A percentile compares a stretch with the other conserved stretches of the same genome.
phyloP scores from a whole-genome alignment of 2,329 filamentous ascomycete species.

The Dendryphion nanum region DNA sequence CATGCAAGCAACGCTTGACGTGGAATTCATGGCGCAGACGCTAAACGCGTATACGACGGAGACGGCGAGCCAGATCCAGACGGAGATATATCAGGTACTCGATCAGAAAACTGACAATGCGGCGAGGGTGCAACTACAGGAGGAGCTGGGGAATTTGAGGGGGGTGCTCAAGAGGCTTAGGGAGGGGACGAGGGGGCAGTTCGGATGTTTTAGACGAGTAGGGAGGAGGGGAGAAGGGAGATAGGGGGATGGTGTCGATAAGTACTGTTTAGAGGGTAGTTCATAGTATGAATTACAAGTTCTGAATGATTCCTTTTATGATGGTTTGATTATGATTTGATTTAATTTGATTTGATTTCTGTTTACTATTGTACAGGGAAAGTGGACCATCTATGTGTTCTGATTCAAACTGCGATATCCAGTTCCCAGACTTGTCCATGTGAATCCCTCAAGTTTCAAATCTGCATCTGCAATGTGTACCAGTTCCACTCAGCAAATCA shows the following conservation, averaged over 20 bases:
- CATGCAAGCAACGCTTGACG: constrained; percentile 96
- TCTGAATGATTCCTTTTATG: no score
- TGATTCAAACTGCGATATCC: no score
- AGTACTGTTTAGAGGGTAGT: no score
- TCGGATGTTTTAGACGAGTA: constrained; percentile 34
- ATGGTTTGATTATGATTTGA: no score
- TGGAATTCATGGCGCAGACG: constrained; percentile 95
- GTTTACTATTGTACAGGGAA: no score
- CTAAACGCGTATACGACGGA: constrained; percentile 87
- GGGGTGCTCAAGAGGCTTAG: constrained; percentile 69
- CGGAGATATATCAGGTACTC: constrained; percentile 86
- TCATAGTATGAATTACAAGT: no score
- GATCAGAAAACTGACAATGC: constrained; percentile 88
- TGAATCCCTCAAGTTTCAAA: no score
- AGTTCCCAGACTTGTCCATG: no score
- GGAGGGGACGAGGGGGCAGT: constrained; percentile 38
- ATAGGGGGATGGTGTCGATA: background rate
- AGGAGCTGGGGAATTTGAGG: constrained; percentile 86
- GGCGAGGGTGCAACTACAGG: constrained; percentile 75
- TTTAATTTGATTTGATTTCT: no score
- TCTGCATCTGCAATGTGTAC: no score
- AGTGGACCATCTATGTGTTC: no score
- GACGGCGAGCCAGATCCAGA: constrained; percentile 75
- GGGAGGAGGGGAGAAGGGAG: constrained; percentile 17
- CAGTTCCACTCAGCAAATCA: no score